phyloP scores from a whole-genome alignment of 1,139 yeast species.

The Eremothecium gossypii region DNA sequence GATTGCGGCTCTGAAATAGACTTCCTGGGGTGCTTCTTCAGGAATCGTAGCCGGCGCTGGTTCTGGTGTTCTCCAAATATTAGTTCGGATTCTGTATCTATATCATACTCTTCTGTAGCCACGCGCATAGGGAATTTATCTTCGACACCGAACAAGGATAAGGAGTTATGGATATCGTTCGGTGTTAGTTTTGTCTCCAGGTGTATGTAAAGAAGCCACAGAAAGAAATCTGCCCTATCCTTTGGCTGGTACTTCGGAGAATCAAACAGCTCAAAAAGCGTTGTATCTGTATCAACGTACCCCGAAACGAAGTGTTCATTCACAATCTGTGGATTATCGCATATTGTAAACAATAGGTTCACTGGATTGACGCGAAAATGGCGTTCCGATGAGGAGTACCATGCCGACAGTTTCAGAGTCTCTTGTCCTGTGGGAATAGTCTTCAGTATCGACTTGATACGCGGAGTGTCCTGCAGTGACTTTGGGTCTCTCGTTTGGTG shows the following conservation, averaged over 20 bases:
- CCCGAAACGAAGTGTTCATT: slow-evolving; percentile 32
- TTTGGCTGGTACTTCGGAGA: slow-evolving; percentile 43
- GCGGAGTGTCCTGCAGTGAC: slow-evolving; percentile 89
- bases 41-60: slow-evolving; percentile 47
- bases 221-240: slow-evolving; percentile 60
- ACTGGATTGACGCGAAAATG: slow-evolving; percentile 53
- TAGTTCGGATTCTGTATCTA: slow-evolving; percentile 63
- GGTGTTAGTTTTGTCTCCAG: slow-evolving; percentile 59
- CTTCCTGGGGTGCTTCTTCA: slow-evolving; percentile 3
- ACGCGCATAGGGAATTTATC: slow-evolving; percentile 41
- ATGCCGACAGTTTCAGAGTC: slow-evolving; percentile 42
- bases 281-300: slow-evolving; percentile 18
- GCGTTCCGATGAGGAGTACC: slow-evolving; percentile 31
- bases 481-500: slow-evolving; percentile 52
- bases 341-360: slow-evolving; percentile 64
- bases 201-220: slow-evolving; percentile 79
- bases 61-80: slow-evolving; percentile 66
- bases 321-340: slow-evolving; percentile 51
- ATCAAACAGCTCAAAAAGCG: slow-evolving; percentile 58
- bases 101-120: slow-evolving; percentile 44
- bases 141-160: slow-evolving; percentile 57
- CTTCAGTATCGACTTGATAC: slow-evolving; percentile 80
- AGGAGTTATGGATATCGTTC: slow-evolving; percentile 37
- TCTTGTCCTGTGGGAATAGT: slow-evolving; percentile 43
- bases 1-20: slow-evolving; percentile 2